Evolutionary conservation across 1,284 basidiomycete species (phyloP), one percentile per base, ranked within the genome.

Genomic region (Moniliophthora roreri): DNA sequence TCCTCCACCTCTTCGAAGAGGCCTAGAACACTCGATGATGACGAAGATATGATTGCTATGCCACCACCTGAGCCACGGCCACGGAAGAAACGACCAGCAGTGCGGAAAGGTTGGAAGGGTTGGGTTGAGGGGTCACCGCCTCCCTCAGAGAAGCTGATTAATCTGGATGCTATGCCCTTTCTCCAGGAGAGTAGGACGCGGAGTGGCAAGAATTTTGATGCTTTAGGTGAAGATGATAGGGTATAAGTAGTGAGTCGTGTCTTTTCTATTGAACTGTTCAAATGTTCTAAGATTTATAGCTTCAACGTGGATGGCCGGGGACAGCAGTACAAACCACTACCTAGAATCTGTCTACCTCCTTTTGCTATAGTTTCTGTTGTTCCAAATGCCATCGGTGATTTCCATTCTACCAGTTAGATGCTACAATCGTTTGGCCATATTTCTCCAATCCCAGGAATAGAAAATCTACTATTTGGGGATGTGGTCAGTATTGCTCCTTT

Each of bases 71-170:
- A 70, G 7, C 58, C 57, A 40, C 67, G 64, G 37, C 60, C 66
- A 16, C 81, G 84, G 55, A 91, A 76, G 74, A 88, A 85, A 75
- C 81, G 89, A 23, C 73, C 80, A 18, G 85, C 84, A 0, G 85
- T 82, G 34, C 83, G 78, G 65, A 89, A 88, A 65, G 90, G 88
- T 37, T 94, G 91, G 83, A 92, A 89, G 71, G 88, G 88, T 48
- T 91, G 89, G 89, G 85, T 90, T 16, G 89, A 89, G 71, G 87
- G 86, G 58, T 89, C 86, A 9, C 86, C 89, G 7, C 85, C 81
- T 45, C 89, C 90, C 7, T 89, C 85, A 20, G 84, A 84, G 62
- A 91, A 86, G 65, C 71, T 89, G 53, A 92, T 89, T 69, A 91
- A 91, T 60, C 79, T 89, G 61, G 82, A 91, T 64, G 74, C 78